Base-by-base conservation (phyloP, 2,329 filamentous ascomycete genomes). In the Pseudocercospora fuligena region DNA sequence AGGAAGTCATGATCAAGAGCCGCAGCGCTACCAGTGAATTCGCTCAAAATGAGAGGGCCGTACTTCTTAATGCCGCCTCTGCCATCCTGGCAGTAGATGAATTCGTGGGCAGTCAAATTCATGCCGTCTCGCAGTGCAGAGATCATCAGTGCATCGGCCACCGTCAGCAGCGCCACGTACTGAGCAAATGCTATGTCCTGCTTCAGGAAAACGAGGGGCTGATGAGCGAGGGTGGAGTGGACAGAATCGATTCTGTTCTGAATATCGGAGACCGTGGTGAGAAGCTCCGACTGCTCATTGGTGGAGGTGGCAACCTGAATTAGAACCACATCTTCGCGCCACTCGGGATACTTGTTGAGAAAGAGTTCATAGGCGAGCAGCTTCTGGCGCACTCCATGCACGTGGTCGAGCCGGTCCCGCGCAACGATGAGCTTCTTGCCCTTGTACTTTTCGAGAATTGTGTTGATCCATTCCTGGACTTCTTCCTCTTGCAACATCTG, bases 51-150 rank as follows among this genome's bases (percentile, higher is more conserved):
- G 51, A 98, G 84, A 1, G 93, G 94, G 1, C 93, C 93, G 74
- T 95, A 89, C 79, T 92, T 94, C 82, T 93, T 93, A 80, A 92
- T 92, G 2, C 85, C 83, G 68, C 87, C 81, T 71, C 87, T 87
- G 47, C 94, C 94, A 75, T 98, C 94, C 76, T 98, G 94, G 76
- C 94, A 97, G 72, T 92, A 92, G 36, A 97, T 87, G 75, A 93
- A 98, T 78, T 98, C 94, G 77, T 98, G 95, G 5, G 92, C 94
- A 0, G 94, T 97, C 64, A 98, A 81, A 77, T 97, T 98, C 95
- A 98, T 98, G 69, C 94, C 94, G 78, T 98, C 94, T 61, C 95
- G 92, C 73, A 98, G 89, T 76, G 93, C 96, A 1, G 94, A 96
- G 75, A 98, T 95, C 88, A 97, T 95, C 59, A 98, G 83, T 2